A percentile compares a stretch with the other conserved stretches of the same genome.
Evolutionary conservation across 257 asterid species (phyloP).

Genomic region (Nicotiana tomentosiformis): DNA sequence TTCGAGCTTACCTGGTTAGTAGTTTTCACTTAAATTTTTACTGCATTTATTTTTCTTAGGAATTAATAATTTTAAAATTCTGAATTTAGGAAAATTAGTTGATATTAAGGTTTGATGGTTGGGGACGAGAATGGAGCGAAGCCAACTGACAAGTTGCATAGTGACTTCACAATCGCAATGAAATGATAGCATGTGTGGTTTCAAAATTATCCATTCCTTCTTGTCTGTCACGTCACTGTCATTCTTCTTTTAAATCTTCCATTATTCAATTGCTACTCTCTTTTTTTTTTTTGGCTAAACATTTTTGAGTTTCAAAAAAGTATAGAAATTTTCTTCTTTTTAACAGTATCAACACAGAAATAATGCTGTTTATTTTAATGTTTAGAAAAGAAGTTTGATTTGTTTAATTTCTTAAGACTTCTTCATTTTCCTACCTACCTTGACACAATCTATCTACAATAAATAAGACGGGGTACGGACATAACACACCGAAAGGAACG

Average conservation of each 20-base stretch:
- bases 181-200: background rate
- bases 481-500: background rate
- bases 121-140: background rate
- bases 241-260: background rate
- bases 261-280: background rate
- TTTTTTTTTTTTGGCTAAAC: background rate
- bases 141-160: background rate
- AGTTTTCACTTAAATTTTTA: background rate
- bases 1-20: constrained; percentile 89
- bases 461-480: background rate
- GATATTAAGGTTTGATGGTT: background rate
- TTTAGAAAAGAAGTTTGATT: background rate
- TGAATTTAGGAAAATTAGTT: background rate
- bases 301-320: background rate
- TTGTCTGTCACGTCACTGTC: background rate
- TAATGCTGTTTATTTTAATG: background rate
- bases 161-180: background rate
- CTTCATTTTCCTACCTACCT: background rate
- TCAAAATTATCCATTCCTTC: background rate
- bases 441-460: background rate
- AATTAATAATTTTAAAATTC: background rate
- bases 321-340: too few species aligned
- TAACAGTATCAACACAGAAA: too few species aligned
- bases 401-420: background rate
- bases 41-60: background rate